Percentiles rank a stretch among this genome's conserved stretches.
Evolutionary conservation across 73 alveolate species (phyloP).

Genomic region (Tetrahymena malaccensis): DNA sequence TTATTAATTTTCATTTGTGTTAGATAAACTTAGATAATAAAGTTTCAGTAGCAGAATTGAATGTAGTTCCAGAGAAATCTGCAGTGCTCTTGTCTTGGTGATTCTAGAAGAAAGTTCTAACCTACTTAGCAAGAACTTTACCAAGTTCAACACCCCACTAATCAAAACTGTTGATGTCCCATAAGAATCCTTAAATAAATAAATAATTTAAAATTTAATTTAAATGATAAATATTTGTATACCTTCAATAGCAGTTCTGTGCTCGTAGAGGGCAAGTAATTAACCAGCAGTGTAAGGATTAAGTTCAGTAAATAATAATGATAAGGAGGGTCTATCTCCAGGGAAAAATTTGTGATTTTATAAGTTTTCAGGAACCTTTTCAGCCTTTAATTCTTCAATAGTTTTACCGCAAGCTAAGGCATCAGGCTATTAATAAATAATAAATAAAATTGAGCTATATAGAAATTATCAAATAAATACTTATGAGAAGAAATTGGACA

Average conservation of each 20-base stretch:
- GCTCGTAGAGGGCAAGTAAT: slow-evolving; percentile 61
- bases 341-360: slow-evolving; percentile 47
- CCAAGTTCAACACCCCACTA: slow-evolving; percentile 79
- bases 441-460: not conserved
- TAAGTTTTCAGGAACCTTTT: slow-evolving; percentile 53
- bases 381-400: slow-evolving; percentile 46
- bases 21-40: not conserved
- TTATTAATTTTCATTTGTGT: not conserved
- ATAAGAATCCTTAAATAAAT: slow-evolving; percentile 39
- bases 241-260: slow-evolving; percentile 63
- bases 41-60: slow-evolving; percentile 21
- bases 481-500: slow-evolving; percentile 75
- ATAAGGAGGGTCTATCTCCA: slow-evolving; percentile 66
- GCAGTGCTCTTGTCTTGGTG: slow-evolving; percentile 16
- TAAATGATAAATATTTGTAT: not conserved
- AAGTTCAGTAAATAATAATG: slow-evolving; percentile 39
- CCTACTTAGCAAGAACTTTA: slow-evolving; percentile 57
- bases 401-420: slow-evolving; percentile 74
- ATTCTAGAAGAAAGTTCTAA: slow-evolving; percentile 45
- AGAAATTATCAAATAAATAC: not conserved
- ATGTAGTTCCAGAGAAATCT: slow-evolving; percentile 3
- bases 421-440: slow-evolving; percentile 40
- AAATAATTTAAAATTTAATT: not conserved
- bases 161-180: slow-evolving; percentile 56
- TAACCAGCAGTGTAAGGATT: slow-evolving; percentile 53